Base-by-base conservation (phyloP, 495 filamentous ascomycete genomes). In the Rostrohypoxylon terebratum region DNA sequence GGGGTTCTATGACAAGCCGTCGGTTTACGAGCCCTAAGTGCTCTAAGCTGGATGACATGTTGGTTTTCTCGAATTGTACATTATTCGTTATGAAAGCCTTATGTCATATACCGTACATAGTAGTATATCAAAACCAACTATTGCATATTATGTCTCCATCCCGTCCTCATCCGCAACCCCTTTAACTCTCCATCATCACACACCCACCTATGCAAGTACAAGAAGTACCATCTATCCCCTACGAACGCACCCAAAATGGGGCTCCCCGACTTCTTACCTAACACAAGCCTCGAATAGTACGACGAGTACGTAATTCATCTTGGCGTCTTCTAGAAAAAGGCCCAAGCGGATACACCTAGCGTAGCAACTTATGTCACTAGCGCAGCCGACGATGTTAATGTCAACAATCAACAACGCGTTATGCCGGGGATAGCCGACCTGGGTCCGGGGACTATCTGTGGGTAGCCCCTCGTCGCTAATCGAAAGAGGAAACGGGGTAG, bases 1-100 rank as follows among this genome's bases (percentile, higher is more conserved):
- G 13, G 80, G 82, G n/a, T 78, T 80, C 33, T 83, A 77, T 42
- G 71, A 78, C 38, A 60, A 62, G 11, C 45, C 5, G 50, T 59
- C 18, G 20, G 48, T 57, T 0, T n/a, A 62, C 14, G 71, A 73
- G 16, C 71, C 71, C 0, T 73, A 45, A 14, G 11, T 42, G 1
- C 4, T 4, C 4, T 4, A 16, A 23, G 14, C 5, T 21, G 33
- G 8, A 11, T 31, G 31, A 14, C 11, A 13, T 16, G 10, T 20
- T 42, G 42, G 36, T 14, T 2, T n/a, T 25, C 28, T 23, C 14
- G 34, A 34, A n/a, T 6, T 40, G 23, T 44, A 36, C 13, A 23
- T 36, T 45, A 45, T 45, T 4, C 1, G 16, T 45, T 18, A 18
- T n/a, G 20, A 45, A 45, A 18, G 42, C 16, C n/a, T 45, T 20